These are phyloP conservation scores for Candida chauliodis DNA, from an alignment of 805 yeast genomes.

Conservation along the genomic window DNA sequence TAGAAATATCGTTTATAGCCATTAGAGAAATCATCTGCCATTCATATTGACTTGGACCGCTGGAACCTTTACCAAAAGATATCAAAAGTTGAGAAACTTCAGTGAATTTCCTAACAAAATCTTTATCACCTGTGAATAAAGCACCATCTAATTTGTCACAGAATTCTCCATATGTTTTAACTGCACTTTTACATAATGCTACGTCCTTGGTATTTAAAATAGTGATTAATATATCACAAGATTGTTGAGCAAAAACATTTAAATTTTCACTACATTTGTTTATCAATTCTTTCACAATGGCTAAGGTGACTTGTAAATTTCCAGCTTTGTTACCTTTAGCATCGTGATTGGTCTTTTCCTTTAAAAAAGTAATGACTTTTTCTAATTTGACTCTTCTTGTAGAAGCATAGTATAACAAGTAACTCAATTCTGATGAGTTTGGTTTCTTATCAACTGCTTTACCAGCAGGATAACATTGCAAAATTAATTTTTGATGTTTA, in stretches of 20 bases:
- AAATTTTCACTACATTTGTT: constrained; percentile 77
- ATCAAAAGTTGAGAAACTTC: constrained; percentile 22
- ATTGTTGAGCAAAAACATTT: constrained; percentile 72
- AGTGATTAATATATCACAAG: constrained; percentile 54
- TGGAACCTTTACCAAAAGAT: constrained; percentile 12
- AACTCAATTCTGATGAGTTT: constrained; percentile 86
- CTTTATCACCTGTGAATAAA: constrained; percentile 62
- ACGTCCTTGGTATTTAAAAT: constrained; percentile 58
- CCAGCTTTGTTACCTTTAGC: constrained; percentile 60
- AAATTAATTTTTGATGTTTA: constrained; percentile 85
- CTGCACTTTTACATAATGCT: constrained; percentile 52
- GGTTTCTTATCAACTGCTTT: constrained; percentile 84
- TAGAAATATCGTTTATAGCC: constrained; percentile 37
- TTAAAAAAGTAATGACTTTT: constrained; percentile 72
- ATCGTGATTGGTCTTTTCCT: constrained; percentile 59
- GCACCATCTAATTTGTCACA: constrained; percentile 54
- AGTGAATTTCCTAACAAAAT: constrained; percentile 48
- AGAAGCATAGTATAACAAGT: constrained; percentile 83
- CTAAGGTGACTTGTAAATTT: constrained; percentile 77
- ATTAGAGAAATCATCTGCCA: constrained; percentile 45
- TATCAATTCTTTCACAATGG: constrained; percentile 64
- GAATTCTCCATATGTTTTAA: constrained; percentile 43
- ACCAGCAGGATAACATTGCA: constrained; percentile 93
- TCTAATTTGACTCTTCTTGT: constrained; percentile 85
- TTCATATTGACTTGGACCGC: constrained; percentile 33